Evolutionary conservation across 345 rosid genomes (phyloP).

Genomic region (Pistacia atlantica): DNA sequence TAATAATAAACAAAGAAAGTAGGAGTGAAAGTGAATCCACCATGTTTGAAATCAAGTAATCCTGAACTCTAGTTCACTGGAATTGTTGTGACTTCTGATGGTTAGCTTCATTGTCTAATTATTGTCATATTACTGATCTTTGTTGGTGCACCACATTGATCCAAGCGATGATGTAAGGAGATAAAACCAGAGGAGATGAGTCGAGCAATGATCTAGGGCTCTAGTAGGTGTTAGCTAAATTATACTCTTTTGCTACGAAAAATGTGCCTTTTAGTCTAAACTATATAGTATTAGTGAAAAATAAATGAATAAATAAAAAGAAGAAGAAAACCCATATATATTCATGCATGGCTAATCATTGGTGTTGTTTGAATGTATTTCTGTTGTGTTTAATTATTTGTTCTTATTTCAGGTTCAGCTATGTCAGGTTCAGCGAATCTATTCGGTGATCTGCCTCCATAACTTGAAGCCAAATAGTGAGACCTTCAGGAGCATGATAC

Average conservation of each 20-base stretch:
- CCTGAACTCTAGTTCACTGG: neutral
- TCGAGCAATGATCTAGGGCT: neutral
- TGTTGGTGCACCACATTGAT: neutral
- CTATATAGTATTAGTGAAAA: neutral
- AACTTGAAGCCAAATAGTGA: constrained; percentile 65
- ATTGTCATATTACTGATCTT: neutral
- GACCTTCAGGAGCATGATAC: constrained; percentile 72
- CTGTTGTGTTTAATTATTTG: neutral
- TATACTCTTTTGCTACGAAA: neutral
- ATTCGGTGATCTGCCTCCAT: constrained; percentile 50
- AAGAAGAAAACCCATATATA: neutral
- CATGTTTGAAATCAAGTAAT: neutral
- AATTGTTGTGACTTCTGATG: neutral
- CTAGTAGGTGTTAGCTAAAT: neutral
- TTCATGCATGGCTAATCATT: neutral
- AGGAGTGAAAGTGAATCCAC: neutral
- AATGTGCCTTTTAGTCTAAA: neutral
- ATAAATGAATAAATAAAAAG: too few species aligned
- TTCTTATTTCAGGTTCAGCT: constrained; percentile 52
- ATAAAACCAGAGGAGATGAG: neutral
- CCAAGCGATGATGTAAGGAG: neutral
- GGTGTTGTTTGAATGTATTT: neutral
- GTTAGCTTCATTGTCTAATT: neutral
- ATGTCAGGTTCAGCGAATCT: constrained; percentile 63
- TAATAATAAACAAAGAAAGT: neutral